These are phyloP conservation scores for Aspergillus bridgeri DNA, from an alignment of 495 filamentous ascomycete genomes.

Conservation along the genomic window DNA sequence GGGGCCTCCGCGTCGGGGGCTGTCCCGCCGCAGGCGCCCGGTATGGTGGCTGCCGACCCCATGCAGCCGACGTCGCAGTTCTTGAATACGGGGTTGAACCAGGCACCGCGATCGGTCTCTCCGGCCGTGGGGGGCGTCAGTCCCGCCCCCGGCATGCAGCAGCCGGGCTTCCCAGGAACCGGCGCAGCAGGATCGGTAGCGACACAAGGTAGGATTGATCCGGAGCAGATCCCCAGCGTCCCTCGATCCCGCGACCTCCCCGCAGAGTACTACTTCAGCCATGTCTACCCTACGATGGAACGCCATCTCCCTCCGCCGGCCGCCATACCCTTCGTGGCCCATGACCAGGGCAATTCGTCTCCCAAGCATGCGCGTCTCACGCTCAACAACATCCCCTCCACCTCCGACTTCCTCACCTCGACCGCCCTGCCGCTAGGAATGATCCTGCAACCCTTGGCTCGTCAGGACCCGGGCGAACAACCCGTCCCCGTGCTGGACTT, in stretches of 20 bases:
- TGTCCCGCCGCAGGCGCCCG: conserved; percentile 60
- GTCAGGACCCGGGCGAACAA: conserved; percentile 77
- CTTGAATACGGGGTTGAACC: conserved; percentile 63
- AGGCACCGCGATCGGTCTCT: conserved; percentile 46
- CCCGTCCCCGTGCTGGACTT: conserved; percentile 93
- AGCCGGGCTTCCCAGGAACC: conserved; percentile 43
- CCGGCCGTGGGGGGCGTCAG: conserved; percentile 57
- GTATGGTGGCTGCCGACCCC: conserved; percentile 53
- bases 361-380: conserved; percentile 91
- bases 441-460: conserved; percentile 83
- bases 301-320: conserved; percentile 86
- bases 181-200: conserved; percentile 42
- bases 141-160: conserved; percentile 47
- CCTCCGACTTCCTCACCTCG: conserved; percentile 70
- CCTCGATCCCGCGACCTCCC: conserved; percentile 78
- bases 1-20: conserved; percentile 39
- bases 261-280: conserved; percentile 76
- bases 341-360: conserved; percentile 94
- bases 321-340: conserved; percentile 83
- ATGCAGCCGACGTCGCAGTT: conserved; percentile 61
- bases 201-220: conserved; percentile 75
- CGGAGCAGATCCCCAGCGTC: conserved; percentile 91
- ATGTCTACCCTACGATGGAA: conserved; percentile 93
- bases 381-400: conserved; percentile 85
- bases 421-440: conserved; percentile 85